phyloP scores from a whole-genome alignment of 805 yeast genomes.

The Saccharomycopsis sp. region DNA sequence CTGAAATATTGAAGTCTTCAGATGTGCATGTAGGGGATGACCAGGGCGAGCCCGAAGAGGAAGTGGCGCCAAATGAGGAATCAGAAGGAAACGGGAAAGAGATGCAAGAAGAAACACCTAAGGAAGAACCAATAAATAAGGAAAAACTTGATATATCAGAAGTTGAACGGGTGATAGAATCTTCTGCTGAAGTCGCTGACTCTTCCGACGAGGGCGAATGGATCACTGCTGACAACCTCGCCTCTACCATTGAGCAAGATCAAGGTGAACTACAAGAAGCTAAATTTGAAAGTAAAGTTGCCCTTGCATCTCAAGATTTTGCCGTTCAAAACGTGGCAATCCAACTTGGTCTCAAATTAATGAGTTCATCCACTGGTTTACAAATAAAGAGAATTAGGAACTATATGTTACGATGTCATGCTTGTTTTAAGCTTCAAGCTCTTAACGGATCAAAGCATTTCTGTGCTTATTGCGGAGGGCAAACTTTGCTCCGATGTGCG shows the following conservation, averaged over 20 bases:
- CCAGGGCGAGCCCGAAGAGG: background rate
- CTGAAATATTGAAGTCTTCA: too few relatives aligned
- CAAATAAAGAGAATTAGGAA: slow-evolving; percentile 80
- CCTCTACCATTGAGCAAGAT: slow-evolving; percentile 63
- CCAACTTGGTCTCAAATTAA: slow-evolving; percentile 81
- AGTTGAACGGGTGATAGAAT: slow-evolving; percentile 19
- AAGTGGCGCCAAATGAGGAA: slow-evolving; percentile 14
- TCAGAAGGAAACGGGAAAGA: slow-evolving; percentile 11
- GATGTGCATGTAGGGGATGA: slow-evolving; percentile 7
- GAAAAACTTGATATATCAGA: slow-evolving; percentile 15
- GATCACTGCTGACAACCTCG: slow-evolving; percentile 86
- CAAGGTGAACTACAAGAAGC: slow-evolving; percentile 47
- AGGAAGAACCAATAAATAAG: slow-evolving; percentile 2
- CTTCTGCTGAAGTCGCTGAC: slow-evolving; percentile 45
- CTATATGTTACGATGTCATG: slow-evolving; percentile 96
- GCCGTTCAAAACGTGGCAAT: slow-evolving; percentile 94
- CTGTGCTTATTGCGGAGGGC: slow-evolving; percentile 94
- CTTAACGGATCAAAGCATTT: slow-evolving; percentile 77
- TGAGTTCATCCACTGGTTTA: slow-evolving; percentile 78
- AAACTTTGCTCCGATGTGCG: slow-evolving; percentile 82
- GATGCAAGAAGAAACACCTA: background rate
- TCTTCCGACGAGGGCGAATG: slow-evolving; percentile 90
- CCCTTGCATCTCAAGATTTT: slow-evolving; percentile 91
- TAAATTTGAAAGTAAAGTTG: slow-evolving; percentile 51
- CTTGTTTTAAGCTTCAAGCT: slow-evolving; percentile 81